Base-by-base conservation (phyloP, 208 protist species). In the Trypanosomatidae sp. region DNA sequence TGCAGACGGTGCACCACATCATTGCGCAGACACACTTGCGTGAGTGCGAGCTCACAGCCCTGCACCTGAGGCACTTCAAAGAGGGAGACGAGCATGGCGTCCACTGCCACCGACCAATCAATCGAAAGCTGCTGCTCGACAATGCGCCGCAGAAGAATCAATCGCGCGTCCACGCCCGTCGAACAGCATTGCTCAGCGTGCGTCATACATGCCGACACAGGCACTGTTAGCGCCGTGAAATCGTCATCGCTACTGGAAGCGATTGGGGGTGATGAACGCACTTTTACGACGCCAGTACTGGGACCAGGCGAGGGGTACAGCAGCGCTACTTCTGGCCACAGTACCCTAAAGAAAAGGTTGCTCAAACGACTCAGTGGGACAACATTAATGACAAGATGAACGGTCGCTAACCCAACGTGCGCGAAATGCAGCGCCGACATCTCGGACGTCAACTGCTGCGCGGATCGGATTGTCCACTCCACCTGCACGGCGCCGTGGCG, bases 71-170 rank as follows among this genome's bases (percentile, higher is more conserved):
- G 69, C 10, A 80, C 66, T 55, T 80, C 76, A 1, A 56, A 71
- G 8, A 80, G 33, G n/a, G 58, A 80, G 9, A 80, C 44, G 36
- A 19, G 68, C 28, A 80, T 49, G 41, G n/a, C 25, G 10, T 80
- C 76, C 56, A 80, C 58, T 44, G 33, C 13, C 19, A 80, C 70
- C 19, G 67, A 39, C 76, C 76, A 80, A 41, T 80, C 76, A 22
- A 80, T 43, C 10, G 71, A 76, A 28, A 55, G 66, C 50, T 76
- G 76, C 28, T 62, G 70, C 70, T 72, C 76, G 25, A 74, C 65
- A 49, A 62, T 80, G 25, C 70, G 47, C 41, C 66, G 76, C 55
- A 80, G 70, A 68, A 72, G 30, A 44, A 67, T 53, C 7, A 71
- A 70, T n/a, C 76, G 76, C 28, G 66, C 71, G 0, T 59, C 65